phyloP scores from a whole-genome alignment of 2,329 filamentous ascomycete genomes.

The Aspergillus fumigatiaffinis region DNA sequence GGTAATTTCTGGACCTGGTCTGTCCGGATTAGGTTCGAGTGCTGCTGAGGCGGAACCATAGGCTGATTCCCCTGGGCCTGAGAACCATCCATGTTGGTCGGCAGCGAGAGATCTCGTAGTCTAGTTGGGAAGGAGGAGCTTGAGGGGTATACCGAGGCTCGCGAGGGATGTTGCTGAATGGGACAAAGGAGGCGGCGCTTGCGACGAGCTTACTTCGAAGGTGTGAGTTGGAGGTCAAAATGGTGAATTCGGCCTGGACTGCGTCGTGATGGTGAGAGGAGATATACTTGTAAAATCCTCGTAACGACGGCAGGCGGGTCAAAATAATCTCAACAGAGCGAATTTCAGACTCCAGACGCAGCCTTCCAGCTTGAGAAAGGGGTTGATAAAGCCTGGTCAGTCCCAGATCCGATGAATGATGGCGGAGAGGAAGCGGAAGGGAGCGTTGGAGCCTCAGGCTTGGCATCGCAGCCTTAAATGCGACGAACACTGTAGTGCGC shows the following conservation, averaged over 20 bases:
- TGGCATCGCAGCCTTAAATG: slow-evolving; percentile 5
- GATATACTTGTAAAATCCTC: background rate
- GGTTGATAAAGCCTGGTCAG: background rate
- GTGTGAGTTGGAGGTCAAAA: background rate
- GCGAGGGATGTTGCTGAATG: background rate
- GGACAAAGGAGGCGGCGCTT: background rate
- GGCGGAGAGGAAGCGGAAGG: slow-evolving; percentile 1
- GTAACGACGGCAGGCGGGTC: no score
- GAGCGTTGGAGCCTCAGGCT: slow-evolving; percentile 12
- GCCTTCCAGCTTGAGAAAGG: background rate
- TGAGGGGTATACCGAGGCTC: background rate
- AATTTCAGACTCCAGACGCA: background rate
- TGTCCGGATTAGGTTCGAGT: slow-evolving; percentile 48
- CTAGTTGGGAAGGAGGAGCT: background rate
- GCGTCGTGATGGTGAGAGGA: background rate
- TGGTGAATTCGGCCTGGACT: background rate
- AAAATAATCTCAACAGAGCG: background rate
- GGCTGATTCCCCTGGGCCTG: slow-evolving; percentile 28
- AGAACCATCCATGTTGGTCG: slow-evolving; percentile 29
- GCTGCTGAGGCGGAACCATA: slow-evolving; percentile 34
- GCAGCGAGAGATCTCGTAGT: background rate
- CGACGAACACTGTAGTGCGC: background rate
- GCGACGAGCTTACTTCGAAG: background rate
- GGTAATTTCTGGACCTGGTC: slow-evolving; percentile 52
- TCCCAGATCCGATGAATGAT: background rate